phyloP scores from a whole-genome alignment of 257 asterid species.

The Leptodermis oblonga region DNA sequence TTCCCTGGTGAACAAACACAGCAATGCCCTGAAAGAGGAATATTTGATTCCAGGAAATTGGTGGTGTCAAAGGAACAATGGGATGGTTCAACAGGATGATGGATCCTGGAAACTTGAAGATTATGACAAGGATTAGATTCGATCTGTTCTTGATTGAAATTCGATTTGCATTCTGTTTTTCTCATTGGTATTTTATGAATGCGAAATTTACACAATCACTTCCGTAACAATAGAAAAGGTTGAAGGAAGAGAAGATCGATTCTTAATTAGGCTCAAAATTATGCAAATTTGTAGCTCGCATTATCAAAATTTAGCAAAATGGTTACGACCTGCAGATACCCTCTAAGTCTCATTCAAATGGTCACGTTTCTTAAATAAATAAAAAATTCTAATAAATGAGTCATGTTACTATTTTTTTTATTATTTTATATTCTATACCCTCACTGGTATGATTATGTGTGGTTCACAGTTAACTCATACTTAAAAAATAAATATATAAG shows the following conservation, averaged over 20 bases:
- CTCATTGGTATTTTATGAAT: neutral
- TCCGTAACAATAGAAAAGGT: neutral
- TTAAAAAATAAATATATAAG: no score
- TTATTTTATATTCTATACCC: no score
- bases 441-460: no score
- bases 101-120: constrained; percentile 25
- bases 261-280: neutral
- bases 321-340: no score
- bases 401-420: no score
- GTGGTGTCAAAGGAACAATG: constrained; percentile 27
- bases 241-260: neutral
- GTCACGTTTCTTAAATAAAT: no score
- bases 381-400: no score
- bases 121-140: constrained; percentile 7
- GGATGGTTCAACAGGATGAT: constrained; percentile 24
- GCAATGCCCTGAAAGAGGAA: constrained; percentile 27
- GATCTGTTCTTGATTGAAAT: neutral
- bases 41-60: constrained; percentile 30
- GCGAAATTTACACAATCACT: neutral
- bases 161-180: neutral
- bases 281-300: no score
- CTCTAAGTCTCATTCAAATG: no score
- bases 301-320: no score
- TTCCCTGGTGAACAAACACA: constrained; percentile 37
- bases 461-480: no score